Percentiles rank a stretch among this genome's conserved stretches.
Evolutionary conservation across 78 protist species (phyloP).

Genomic region (Trichosphaerium sp.): DNA sequence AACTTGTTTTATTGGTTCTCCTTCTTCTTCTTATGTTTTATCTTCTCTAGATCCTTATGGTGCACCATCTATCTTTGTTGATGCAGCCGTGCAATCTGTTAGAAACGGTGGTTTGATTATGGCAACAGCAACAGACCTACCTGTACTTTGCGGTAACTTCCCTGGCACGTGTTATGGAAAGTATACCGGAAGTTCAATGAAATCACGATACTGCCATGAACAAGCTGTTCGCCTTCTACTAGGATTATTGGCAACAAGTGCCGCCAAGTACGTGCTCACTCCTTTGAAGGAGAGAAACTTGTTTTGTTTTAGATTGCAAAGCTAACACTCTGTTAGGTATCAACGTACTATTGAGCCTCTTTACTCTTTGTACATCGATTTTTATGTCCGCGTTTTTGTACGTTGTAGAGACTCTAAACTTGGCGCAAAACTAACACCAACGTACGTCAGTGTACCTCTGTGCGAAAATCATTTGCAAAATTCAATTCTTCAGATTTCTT

Average conservation of each 20-base stretch:
- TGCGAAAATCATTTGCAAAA: not conserved
- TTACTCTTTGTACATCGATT: conserved; percentile 78
- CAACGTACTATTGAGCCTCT: conserved; percentile 73
- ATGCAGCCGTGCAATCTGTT: conserved; percentile 84
- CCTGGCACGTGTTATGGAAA: conserved; percentile 83
- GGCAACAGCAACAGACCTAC: conserved; percentile 94
- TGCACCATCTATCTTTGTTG: conserved; percentile 87
- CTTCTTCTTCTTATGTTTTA: too few species aligned
- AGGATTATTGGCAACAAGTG: too few species aligned
- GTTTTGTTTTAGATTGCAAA: too few species aligned
- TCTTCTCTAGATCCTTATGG: conserved; percentile 99
- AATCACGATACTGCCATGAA: conserved; percentile 81
- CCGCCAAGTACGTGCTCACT: too few species aligned
- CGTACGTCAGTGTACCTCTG: not conserved
- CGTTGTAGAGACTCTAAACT: conserved; percentile 65
- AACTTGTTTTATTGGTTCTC: too few species aligned
- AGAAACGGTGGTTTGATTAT: conserved; percentile 77
- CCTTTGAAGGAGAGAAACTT: too few species aligned
- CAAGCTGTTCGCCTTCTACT: too few species aligned
- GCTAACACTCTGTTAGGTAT: conserved; percentile 69
- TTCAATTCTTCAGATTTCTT: not conserved
- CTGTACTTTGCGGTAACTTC: conserved; percentile 80
- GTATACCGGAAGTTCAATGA: conserved; percentile 73
- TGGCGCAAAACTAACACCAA: conserved; percentile 21
- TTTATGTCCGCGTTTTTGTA: conserved; percentile 93